A percentile compares a stretch with the other conserved stretches of the same genome.
These are phyloP conservation scores for Sporothrix protearum DNA, from an alignment of 2,329 filamentous ascomycete species.

Conservation along the genomic window DNA sequence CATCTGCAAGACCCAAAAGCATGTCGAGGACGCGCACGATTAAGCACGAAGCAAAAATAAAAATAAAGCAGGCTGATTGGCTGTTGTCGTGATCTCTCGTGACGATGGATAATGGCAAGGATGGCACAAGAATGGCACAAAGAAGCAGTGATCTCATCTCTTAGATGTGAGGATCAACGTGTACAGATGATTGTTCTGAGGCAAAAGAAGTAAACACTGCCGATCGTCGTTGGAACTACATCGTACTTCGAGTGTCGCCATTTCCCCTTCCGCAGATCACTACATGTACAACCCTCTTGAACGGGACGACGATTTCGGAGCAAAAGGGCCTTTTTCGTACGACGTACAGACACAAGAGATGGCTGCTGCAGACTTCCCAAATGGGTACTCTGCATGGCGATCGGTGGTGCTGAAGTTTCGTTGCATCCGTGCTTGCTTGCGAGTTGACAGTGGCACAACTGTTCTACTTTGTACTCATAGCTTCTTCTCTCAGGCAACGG, in stretches of 20 bases:
- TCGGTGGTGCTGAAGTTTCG: background rate
- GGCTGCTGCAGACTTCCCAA: background rate
- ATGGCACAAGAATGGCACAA: background rate
- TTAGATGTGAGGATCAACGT: background rate
- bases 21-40: background rate
- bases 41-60: background rate
- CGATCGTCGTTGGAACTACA: background rate
- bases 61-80: background rate
- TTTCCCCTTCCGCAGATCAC: background rate
- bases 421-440: background rate
- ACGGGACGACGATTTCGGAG: background rate
- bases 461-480: background rate
- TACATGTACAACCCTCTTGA: background rate
- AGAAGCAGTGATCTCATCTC: no score
- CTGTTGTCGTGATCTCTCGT: background rate
- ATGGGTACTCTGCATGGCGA: background rate
- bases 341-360: background rate
- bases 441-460: no score
- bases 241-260: background rate
- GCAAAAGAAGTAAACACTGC: background rate
- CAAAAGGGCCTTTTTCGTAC: background rate
- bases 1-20: background rate
- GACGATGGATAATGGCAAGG: background rate
- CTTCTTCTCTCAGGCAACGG: background rate
- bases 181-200: background rate